Evolutionary conservation across 176 grass and related monocot genomes (phyloP).

Genomic region (Oryza meyeriana): DNA sequence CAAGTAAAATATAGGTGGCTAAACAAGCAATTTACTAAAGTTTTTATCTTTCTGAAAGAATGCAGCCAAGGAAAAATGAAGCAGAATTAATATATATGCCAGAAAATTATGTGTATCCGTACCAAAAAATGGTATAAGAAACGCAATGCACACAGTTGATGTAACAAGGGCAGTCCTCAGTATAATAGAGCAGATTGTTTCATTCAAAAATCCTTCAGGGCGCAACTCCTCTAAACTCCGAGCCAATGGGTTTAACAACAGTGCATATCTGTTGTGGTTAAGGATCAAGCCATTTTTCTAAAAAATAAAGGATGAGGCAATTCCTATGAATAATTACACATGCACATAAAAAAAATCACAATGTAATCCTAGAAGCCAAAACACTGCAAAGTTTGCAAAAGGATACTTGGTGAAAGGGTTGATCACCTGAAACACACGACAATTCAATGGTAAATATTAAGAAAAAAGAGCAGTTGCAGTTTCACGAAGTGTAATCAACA

Average conservation of each 20-base stretch:
- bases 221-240: slow-evolving; percentile 89
- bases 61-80: background rate
- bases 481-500: background rate
- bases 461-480: background rate
- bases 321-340: background rate
- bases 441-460: background rate
- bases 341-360: slow-evolving; percentile 18
- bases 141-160: slow-evolving; percentile 82
- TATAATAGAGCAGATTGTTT: slow-evolving; percentile 47
- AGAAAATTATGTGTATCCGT: slow-evolving; percentile 18
- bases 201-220: slow-evolving; percentile 44
- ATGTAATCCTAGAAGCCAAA: slow-evolving; percentile 14
- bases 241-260: slow-evolving; percentile 81
- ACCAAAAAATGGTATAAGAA: slow-evolving; percentile 92
- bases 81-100: background rate
- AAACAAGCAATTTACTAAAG: background rate
- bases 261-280: slow-evolving; percentile 69
- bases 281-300: slow-evolving; percentile 30
- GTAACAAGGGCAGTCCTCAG: slow-evolving; percentile 68
- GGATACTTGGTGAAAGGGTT: slow-evolving; percentile 98
- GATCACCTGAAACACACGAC: slow-evolving; percentile 63
- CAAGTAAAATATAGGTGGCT: background rate
- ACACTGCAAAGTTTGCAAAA: slow-evolving; percentile 21
- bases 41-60: background rate
- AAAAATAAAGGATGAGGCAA: slow-evolving; percentile 39